Percentiles rank a stretch among this genome's conserved stretches.
These are phyloP conservation scores for Pyrus bretschneideri DNA, from an alignment of 306 rosid genomes.

Conservation along the genomic window DNA sequence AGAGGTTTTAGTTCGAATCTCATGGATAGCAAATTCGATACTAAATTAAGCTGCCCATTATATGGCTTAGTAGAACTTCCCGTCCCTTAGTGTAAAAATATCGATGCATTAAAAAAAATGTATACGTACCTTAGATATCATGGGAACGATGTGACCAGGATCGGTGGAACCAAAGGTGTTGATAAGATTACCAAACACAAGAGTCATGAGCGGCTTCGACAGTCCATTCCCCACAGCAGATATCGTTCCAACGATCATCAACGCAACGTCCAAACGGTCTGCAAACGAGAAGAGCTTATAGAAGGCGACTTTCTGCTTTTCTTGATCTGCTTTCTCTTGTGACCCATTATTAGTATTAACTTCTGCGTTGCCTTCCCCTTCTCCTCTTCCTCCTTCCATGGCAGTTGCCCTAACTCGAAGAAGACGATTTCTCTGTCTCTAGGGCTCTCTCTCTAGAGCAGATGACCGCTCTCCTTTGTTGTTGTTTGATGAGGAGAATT, in stretches of 20 bases:
- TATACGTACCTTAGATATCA: slow-evolving; percentile 49
- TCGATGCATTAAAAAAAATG: neutral
- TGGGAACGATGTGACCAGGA: slow-evolving; percentile 14
- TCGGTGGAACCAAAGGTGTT: slow-evolving; percentile 47
- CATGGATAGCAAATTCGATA: no score
- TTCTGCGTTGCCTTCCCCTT: neutral
- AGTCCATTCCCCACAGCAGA: slow-evolving; percentile 45
- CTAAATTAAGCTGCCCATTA: no score
- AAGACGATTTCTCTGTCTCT: neutral
- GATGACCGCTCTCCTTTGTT: neutral
- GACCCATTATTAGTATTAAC: neutral
- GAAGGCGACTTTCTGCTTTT: slow-evolving; percentile 41
- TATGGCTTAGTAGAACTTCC: no score
- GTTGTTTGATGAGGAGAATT: neutral
- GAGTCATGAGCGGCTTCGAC: slow-evolving; percentile 65
- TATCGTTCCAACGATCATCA: slow-evolving; percentile 57
- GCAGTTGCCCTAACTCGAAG: neutral
- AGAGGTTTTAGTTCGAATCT: no score
- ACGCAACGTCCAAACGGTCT: slow-evolving; percentile 31
- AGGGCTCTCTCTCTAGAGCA: no score
- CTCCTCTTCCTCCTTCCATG: neutral
- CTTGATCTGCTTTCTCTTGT: neutral
- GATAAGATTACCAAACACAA: slow-evolving; percentile 51
- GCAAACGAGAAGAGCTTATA: slow-evolving; percentile 66
- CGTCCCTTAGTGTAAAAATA: no score